Percentiles rank a stretch among this genome's conserved stretches.
These are phyloP conservation scores for Calonectria henricotiae DNA, from an alignment of 2,329 filamentous ascomycete genomes.

Conservation along the genomic window DNA sequence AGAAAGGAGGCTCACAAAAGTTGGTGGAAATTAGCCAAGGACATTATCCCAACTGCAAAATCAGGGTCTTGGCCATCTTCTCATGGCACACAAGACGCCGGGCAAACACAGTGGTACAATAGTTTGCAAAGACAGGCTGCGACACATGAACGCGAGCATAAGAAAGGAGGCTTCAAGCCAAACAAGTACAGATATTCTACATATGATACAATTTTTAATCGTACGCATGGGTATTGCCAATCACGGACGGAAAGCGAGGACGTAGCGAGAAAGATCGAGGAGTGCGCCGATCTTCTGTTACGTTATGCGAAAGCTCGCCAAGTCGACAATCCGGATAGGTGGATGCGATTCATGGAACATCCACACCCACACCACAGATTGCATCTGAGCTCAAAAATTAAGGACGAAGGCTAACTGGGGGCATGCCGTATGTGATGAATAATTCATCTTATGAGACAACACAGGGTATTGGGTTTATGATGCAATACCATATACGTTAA, in stretches of 20 bases:
- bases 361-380: background rate
- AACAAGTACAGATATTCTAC: constrained; percentile 11
- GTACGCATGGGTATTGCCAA: background rate
- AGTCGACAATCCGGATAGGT: background rate
- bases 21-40: background rate
- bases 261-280: constrained; percentile 1
- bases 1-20: background rate
- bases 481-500: background rate
- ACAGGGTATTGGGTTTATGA: background rate
- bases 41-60: background rate
- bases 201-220: constrained; percentile 17
- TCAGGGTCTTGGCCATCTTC: background rate
- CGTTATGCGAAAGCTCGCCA: constrained; percentile 7
- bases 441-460: background rate
- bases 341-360: constrained; percentile 14
- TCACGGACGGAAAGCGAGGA: background rate
- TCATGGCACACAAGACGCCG: background rate
- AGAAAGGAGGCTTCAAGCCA: constrained; percentile 7
- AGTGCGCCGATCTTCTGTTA: background rate
- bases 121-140: background rate
- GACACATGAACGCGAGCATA: background rate
- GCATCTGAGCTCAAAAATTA: background rate
- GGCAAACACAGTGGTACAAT: background rate
- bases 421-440: background rate
- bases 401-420: background rate